Evolutionary conservation across 495 filamentous ascomycete species (phyloP).

Genomic region (Podospora conica): DNA sequence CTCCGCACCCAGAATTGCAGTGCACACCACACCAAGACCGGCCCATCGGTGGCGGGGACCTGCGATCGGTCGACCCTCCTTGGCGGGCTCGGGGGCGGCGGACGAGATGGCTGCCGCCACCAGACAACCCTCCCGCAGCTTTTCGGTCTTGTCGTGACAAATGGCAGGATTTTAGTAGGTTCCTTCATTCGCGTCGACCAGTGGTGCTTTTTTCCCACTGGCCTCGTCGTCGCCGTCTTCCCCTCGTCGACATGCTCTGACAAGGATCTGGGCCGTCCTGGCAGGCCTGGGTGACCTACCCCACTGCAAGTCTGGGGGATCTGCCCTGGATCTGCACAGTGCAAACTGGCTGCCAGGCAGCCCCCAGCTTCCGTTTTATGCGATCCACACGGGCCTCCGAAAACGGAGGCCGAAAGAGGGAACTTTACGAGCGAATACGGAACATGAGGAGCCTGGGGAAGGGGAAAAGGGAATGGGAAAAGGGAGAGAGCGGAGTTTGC

Average conservation of each 20-base stretch:
- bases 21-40: background rate
- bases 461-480: background rate
- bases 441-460: no score
- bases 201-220: background rate
- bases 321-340: background rate
- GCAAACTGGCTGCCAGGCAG: background rate
- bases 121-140: background rate
- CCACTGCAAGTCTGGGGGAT: background rate
- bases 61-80: background rate
- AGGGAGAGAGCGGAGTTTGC: no score
- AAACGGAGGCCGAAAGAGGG: background rate
- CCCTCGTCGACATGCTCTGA: background rate
- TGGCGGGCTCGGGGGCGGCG: no score
- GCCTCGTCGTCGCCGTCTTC: background rate
- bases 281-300: no score
- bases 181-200: background rate
- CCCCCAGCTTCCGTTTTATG: background rate
- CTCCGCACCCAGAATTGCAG: background rate
- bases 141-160: background rate
- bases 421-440: background rate
- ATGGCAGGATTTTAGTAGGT: background rate
- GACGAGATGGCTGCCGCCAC: background rate
- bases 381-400: background rate
- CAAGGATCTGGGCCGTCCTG: background rate
- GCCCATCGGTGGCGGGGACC: background rate